Evolutionary conservation across 169 alveolate genomes (phyloP).

Genomic region (Perkinsus marinus): DNA sequence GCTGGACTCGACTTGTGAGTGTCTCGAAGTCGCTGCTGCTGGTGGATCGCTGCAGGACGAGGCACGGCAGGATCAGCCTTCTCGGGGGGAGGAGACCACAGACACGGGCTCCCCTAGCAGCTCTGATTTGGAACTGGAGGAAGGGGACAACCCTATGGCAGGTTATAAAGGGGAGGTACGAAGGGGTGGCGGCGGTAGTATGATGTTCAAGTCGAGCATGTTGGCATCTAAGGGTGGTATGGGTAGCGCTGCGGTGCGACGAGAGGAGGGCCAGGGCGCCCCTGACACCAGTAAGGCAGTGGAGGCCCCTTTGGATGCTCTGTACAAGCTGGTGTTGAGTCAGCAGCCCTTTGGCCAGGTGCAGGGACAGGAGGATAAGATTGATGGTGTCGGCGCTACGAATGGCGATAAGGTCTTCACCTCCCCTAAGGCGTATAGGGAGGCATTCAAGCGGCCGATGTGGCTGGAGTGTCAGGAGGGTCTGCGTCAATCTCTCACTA

Average conservation of each 20-base stretch:
- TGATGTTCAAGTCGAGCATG: not conserved
- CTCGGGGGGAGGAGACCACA: not conserved
- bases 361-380: not conserved
- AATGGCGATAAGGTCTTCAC: not conserved
- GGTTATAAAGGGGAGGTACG: not conserved
- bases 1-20: not conserved
- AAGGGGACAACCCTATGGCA: not conserved
- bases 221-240: not conserved
- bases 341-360: not conserved
- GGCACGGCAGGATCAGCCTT: not conserved
- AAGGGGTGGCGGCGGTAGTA: not conserved
- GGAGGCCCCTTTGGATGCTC: not conserved
- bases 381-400: not conserved
- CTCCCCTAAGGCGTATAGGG: not conserved
- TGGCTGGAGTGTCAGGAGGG: not conserved
- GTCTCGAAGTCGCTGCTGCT: not conserved
- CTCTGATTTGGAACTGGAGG: not conserved
- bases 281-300: not conserved
- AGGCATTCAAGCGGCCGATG: not conserved
- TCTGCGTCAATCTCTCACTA: not conserved
- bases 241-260: not conserved
- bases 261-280: not conserved
- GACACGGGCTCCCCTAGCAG: not conserved
- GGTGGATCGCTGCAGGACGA: not conserved
- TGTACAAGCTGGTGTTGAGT: not conserved